Percentiles rank a stretch among this genome's conserved stretches.
Conservation (phyloP, 108 stramenopile genomes). For the Ochromonas danica region DNA sequence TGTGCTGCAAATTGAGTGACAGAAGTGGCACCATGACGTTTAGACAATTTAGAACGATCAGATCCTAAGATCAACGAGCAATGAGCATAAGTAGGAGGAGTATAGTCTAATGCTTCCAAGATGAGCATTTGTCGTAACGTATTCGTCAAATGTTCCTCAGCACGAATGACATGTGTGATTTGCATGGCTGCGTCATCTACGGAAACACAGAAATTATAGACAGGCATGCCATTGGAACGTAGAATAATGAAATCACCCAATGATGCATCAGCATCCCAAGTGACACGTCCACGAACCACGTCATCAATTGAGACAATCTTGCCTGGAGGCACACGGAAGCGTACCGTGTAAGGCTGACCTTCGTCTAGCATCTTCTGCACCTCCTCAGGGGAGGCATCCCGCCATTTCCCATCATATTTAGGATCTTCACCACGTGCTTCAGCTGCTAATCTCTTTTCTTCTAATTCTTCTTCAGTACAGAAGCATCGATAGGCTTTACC, state of each 20-base stretch:
- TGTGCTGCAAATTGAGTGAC: constrained; percentile 88
- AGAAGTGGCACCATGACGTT: constrained; percentile 93
- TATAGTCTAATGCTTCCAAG: constrained; percentile 49
- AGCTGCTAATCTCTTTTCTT: constrained; percentile 73
- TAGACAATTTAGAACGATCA: constrained; percentile 90
- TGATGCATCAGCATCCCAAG: constrained; percentile 92
- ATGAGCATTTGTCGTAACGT: constrained; percentile 82
- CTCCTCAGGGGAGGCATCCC: constrained; percentile 82
- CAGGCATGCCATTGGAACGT: constrained; percentile 84
- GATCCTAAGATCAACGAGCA: constrained; percentile 94
- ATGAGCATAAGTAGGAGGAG: constrained; percentile 77
- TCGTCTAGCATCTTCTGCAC: constrained; percentile 72
- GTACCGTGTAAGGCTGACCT: constrained; percentile 76
- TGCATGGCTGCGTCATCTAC: constrained; percentile 94
- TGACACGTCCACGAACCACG: constrained; percentile 81
- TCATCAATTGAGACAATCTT: constrained; percentile 85
- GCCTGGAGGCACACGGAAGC: constrained; percentile 62
- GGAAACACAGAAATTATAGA: constrained; percentile 98
- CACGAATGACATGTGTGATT: constrained; percentile 90
- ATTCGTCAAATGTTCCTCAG: constrained; percentile 96
- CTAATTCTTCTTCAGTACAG: constrained; percentile 87
- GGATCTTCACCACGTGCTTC: constrained; percentile 68
- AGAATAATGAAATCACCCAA: constrained; percentile 94
- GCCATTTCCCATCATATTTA: constrained; percentile 92
- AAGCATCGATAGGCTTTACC: constrained; percentile 91